Evolutionary conservation across 768 basidiomycete genomes (phyloP).

Genomic region (Boletellus emodensis): DNA sequence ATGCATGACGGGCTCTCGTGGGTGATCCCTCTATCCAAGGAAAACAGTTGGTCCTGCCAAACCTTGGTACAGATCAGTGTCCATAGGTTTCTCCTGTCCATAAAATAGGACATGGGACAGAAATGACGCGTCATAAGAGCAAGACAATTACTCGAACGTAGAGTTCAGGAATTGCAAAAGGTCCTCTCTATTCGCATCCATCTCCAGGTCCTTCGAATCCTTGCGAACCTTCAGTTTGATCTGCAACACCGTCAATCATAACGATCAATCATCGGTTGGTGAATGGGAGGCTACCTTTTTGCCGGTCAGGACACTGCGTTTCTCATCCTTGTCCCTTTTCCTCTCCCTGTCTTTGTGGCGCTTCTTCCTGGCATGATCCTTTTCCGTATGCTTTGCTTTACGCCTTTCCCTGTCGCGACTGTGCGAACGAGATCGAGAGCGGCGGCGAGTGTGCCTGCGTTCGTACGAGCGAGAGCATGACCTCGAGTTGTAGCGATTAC

Average conservation of each 20-base stretch:
- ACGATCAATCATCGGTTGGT: not conserved
- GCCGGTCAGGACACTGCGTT: slow-evolving; percentile 55
- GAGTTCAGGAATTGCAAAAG: slow-evolving; percentile 55
- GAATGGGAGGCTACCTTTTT: slow-evolving; percentile 45
- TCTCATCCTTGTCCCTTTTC: slow-evolving; percentile 42
- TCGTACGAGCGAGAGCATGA: slow-evolving; percentile 22
- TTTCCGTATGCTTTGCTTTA: slow-evolving; percentile 24
- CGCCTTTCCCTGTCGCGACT: slow-evolving; percentile 25
- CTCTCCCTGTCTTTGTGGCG: slow-evolving; percentile 34
- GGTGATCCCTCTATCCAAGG: too few relatives aligned
- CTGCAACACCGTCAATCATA: slow-evolving; percentile 25
- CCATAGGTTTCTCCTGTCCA: too few relatives aligned
- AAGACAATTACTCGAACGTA: slow-evolving; percentile 31
- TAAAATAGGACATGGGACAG: too few relatives aligned
- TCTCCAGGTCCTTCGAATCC: slow-evolving; percentile 51
- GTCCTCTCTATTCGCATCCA: slow-evolving; percentile 53
- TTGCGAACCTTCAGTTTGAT: slow-evolving; percentile 64
- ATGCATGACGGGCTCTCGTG: too few relatives aligned
- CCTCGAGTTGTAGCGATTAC: slow-evolving; percentile 15
- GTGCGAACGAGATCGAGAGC: slow-evolving; percentile 28
- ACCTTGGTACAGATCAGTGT: slow-evolving; percentile 20
- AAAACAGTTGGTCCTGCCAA: too few relatives aligned
- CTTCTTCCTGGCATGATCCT: slow-evolving; percentile 35
- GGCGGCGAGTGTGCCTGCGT: slow-evolving; percentile 8
- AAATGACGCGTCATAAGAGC: not conserved